phyloP scores from a whole-genome alignment of 1,284 basidiomycete genomes.

The Cystobasidium sp. region DNA sequence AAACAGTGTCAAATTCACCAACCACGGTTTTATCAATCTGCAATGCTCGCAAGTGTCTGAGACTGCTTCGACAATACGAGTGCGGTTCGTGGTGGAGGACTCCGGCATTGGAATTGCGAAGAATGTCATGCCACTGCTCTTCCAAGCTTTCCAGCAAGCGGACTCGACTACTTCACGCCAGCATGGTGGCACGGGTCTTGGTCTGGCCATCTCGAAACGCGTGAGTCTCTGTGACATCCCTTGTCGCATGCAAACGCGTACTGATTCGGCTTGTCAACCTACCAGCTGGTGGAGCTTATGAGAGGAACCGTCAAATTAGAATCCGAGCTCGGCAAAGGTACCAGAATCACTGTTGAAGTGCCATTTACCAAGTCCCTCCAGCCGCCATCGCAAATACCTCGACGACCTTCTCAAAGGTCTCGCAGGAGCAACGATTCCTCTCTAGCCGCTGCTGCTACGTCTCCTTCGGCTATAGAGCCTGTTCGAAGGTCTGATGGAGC shows the following conservation, averaged over 20 bases:
- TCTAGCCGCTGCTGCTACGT: slow-evolving; percentile 1
- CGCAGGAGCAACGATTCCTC: not conserved
- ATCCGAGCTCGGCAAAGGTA: slow-evolving; percentile 46
- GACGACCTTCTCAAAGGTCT: slow-evolving; percentile 9
- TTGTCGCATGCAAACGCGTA: no score
- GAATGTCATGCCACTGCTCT: slow-evolving; percentile 54
- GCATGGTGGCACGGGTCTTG: slow-evolving; percentile 51
- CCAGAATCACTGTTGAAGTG: slow-evolving; percentile 44
- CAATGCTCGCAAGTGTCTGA: slow-evolving; percentile 53
- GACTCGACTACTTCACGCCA: slow-evolving; percentile 46
- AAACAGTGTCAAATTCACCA: slow-evolving; percentile 58
- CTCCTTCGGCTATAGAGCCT: not conserved
- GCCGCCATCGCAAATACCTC: slow-evolving; percentile 19
- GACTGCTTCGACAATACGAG: slow-evolving; percentile 50
- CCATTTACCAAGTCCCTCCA: slow-evolving; percentile 46
- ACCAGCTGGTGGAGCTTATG: slow-evolving; percentile 52
- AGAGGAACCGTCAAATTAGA: slow-evolving; percentile 45
- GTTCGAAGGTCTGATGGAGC: not conserved
- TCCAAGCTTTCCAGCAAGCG: slow-evolving; percentile 56
- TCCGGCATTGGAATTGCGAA: slow-evolving; percentile 57
- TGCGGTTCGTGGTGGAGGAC: slow-evolving; percentile 56
- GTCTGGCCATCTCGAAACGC: slow-evolving; percentile 53
- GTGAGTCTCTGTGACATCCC: not conserved
- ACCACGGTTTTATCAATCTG: slow-evolving; percentile 55
- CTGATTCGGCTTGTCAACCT: not conserved